Conservation (phyloP, 257 asterid species). For the Lantana camara region DNA sequence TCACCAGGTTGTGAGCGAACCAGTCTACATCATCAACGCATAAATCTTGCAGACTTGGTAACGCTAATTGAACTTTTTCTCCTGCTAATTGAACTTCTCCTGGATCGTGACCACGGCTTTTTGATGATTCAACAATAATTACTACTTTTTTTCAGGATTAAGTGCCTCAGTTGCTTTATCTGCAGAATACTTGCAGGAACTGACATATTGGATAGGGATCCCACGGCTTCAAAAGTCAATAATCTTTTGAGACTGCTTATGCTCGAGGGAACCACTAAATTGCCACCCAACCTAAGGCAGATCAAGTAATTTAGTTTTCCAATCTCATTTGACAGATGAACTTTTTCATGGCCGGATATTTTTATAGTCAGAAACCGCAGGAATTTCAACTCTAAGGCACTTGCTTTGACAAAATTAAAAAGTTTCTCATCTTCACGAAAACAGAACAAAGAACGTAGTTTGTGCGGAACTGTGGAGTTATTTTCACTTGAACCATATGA, state of each 20-base stretch:
- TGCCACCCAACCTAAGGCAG: neutral
- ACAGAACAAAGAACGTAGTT: neutral
- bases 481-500: neutral
- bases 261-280: neutral
- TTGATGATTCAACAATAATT: too few species aligned
- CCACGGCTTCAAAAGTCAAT: neutral
- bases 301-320: neutral
- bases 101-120: neutral
- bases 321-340: neutral
- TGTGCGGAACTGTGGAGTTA: neutral
- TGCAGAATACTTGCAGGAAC: neutral
- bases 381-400: neutral
- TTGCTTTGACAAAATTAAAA: neutral
- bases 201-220: fast-evolving
- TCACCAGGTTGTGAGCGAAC: neutral
- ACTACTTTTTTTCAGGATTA: too few species aligned
- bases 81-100: neutral
- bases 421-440: neutral
- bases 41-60: neutral
- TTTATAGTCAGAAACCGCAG: neutral
- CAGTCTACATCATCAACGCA: too few species aligned
- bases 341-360: neutral
- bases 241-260: neutral
- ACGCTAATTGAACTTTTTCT: too few species aligned
- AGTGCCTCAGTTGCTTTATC: neutral